Percentiles rank a stretch among this genome's conserved stretches.
These are phyloP conservation scores for Monilinia laxa DNA, from an alignment of 2,329 filamentous ascomycete species.

Conservation along the genomic window DNA sequence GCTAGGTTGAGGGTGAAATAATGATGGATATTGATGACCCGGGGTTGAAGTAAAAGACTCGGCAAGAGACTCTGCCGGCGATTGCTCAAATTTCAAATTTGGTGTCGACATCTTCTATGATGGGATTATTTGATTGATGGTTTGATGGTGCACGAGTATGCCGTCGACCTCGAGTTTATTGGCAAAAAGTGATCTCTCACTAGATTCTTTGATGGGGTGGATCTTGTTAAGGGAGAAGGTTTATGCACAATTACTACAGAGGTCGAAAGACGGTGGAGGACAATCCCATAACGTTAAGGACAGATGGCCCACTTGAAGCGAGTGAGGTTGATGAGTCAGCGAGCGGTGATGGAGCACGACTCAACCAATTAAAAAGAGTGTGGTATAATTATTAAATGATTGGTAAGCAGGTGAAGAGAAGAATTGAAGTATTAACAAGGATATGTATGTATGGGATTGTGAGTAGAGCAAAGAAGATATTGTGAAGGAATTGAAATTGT, in stretches of 20 bases:
- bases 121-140: background rate
- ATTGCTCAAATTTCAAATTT: constrained; percentile 40
- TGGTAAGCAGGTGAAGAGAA: background rate
- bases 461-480: background rate
- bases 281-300: constrained; percentile 21
- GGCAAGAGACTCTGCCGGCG: constrained; percentile 37
- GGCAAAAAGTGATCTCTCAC: no score
- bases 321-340: constrained; percentile 18
- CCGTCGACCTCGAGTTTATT: no score
- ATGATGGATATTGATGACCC: constrained; percentile 37
- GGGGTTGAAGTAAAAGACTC: constrained; percentile 41
- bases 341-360: background rate
- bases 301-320: constrained; percentile 12
- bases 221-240: background rate
- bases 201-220: no score
- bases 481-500: no score
- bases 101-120: constrained; percentile 31
- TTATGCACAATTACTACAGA: background rate
- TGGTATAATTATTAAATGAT: background rate
- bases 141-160: no score
- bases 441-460: background rate
- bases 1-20: constrained; percentile 34
- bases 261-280: constrained; percentile 13
- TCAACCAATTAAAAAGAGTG: no score
- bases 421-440: background rate